phyloP scores from a whole-genome alignment of 768 basidiomycete genomes.

The Rhizopogon vinicolor region DNA sequence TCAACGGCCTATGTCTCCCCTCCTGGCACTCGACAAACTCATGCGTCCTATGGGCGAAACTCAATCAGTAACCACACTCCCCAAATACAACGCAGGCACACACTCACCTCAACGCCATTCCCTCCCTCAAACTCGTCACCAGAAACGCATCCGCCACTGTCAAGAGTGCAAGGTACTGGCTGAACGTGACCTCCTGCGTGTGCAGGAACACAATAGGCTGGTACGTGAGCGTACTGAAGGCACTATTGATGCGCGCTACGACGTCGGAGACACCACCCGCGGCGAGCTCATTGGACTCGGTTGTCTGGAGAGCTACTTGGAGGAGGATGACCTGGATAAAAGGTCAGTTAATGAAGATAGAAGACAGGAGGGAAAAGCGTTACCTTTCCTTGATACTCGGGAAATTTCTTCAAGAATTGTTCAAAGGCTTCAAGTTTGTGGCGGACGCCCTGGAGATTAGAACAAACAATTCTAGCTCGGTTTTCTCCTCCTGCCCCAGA shows the following conservation, averaged over 20 bases:
- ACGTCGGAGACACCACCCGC: slow-evolving; percentile 60
- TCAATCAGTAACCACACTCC: neutral
- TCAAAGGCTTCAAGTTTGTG: slow-evolving; percentile 86
- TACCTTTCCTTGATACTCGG: slow-evolving; percentile 77
- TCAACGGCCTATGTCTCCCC: slow-evolving; percentile 58
- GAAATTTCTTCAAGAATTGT: slow-evolving; percentile 69
- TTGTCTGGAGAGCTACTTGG: slow-evolving; percentile 83
- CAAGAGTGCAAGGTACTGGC: slow-evolving; percentile 78
- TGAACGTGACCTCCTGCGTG: slow-evolving; percentile 80
- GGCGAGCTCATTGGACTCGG: slow-evolving; percentile 68
- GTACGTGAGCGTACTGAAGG: slow-evolving; percentile 81
- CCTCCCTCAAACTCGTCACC: slow-evolving; percentile 80
- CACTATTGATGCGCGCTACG: slow-evolving; percentile 77
- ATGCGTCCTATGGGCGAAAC: slow-evolving; percentile 41
- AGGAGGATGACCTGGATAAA: slow-evolving; percentile 64
- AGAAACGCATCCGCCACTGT: slow-evolving; percentile 84
- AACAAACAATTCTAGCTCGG: neutral
- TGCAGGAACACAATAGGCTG: slow-evolving; percentile 86
- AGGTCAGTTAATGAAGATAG: neutral
- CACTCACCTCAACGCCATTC: slow-evolving; percentile 67
- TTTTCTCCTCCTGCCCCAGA: neutral
- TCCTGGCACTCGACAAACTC: slow-evolving; percentile 88
- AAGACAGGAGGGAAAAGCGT: neutral
- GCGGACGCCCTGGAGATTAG: slow-evolving; percentile 51
- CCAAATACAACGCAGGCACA: neutral